Evolutionary conservation across 2,329 filamentous ascomycete species (phyloP).

Genomic region (Reticulascus tulasneorum): DNA sequence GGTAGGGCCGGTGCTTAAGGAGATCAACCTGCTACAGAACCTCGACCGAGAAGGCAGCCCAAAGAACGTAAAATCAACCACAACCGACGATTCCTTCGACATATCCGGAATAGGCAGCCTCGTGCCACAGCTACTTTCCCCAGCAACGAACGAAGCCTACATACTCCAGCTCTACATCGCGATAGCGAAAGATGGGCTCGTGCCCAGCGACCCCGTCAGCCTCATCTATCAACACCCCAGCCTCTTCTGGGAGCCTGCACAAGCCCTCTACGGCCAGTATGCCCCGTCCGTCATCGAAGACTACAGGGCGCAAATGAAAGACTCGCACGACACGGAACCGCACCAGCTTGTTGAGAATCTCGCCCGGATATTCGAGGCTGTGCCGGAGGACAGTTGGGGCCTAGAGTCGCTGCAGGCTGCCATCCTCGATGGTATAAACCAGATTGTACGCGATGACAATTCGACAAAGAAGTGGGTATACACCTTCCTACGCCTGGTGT

Average conservation of each 20-base stretch:
- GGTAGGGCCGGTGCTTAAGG: too few relatives aligned
- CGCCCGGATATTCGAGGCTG: conserved; percentile 2
- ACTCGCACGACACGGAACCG: not conserved
- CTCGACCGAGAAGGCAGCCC: too few relatives aligned
- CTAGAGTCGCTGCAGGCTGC: conserved; percentile 7
- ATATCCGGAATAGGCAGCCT: conserved; percentile 7
- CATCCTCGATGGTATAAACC: conserved; percentile 4
- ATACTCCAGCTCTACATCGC: conserved; percentile 9
- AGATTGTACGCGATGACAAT: conserved; percentile 1
- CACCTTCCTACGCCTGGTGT: conserved; percentile 7
- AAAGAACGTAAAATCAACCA: too few relatives aligned
- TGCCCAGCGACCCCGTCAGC: conserved; percentile 9
- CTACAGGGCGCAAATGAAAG: conserved; percentile 2
- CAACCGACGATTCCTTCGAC: too few relatives aligned
- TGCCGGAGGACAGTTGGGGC: conserved; percentile 10
- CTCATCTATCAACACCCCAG: conserved; percentile 12
- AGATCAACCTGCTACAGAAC: too few relatives aligned
- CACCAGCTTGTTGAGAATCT: conserved; percentile 5
- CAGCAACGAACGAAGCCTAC: conserved; percentile 1
- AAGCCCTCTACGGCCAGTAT: not conserved
- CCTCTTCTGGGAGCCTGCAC: conserved; percentile 13
- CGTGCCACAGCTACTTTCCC: conserved; percentile 1
- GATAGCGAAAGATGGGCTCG: conserved; percentile 10
- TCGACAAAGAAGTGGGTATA: conserved; percentile 4
- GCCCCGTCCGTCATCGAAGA: conserved; percentile 3